Conservation (phyloP, 768 basidiomycete genomes). For the Rubroboletus pulcherrimus region DNA sequence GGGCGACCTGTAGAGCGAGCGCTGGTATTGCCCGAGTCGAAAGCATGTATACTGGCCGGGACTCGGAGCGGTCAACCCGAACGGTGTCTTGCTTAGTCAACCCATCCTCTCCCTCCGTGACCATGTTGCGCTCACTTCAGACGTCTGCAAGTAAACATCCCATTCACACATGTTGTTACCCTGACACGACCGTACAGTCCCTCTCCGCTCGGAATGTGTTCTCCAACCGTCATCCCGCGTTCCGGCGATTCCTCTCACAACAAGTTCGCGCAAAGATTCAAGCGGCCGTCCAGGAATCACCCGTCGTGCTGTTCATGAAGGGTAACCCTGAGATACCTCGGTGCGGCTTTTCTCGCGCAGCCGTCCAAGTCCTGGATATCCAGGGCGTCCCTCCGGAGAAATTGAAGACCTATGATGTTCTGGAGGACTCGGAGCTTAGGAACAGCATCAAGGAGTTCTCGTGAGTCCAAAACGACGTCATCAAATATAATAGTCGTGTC, state of each 20-base stretch:
- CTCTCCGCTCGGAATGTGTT: slow-evolving; percentile 7
- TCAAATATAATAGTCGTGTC: not conserved
- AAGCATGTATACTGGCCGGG: too few species aligned
- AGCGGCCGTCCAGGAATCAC: slow-evolving; percentile 66
- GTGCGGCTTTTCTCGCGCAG: slow-evolving; percentile 96
- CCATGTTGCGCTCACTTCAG: slow-evolving; percentile 18
- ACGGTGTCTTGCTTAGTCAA: not conserved
- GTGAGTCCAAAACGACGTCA: slow-evolving; percentile 50
- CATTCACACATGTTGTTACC: too few species aligned
- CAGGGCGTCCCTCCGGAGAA: slow-evolving; percentile 79
- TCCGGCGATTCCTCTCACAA: slow-evolving; percentile 54
- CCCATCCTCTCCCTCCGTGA: not conserved
- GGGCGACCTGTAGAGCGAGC: too few species aligned
- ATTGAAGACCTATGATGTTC: slow-evolving; percentile 85
- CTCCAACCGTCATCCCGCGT: not conserved
- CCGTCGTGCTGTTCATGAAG: slow-evolving; percentile 98
- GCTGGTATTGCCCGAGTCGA: not conserved
- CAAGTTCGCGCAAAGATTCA: slow-evolving; percentile 64
- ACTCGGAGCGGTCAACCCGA: not conserved
- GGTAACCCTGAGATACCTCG: slow-evolving; percentile 83
- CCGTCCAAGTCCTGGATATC: slow-evolving; percentile 82
- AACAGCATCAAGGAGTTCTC: slow-evolving; percentile 93
- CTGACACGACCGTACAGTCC: slow-evolving; percentile 6
- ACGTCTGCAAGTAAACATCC: slow-evolving; percentile 10
- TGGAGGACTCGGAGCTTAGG: slow-evolving; percentile 81